Evolutionary conservation across 768 basidiomycete genomes (phyloP), one percentile per base, ranked within the genome.

Genomic region (Phaffia tasmanica): DNA sequence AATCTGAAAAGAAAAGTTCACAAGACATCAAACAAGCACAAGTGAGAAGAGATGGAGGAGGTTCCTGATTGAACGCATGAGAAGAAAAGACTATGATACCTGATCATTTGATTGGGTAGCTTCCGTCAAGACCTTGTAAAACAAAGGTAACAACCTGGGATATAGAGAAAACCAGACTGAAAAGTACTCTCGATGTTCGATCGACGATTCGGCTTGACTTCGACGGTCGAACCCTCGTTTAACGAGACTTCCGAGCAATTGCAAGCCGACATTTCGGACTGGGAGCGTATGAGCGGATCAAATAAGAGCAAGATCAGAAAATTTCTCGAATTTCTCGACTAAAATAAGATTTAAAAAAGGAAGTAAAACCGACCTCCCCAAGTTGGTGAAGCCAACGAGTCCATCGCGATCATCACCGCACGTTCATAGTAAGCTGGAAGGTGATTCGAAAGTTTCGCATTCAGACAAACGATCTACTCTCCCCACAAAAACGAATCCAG

Each of bases 201-300:
- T 29, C 19, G 59, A 47, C 21, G 49, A 19, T 42, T 35, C 46
- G n/a, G 50, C 62, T 53, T 63, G 62, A 55, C 62, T 63, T 32
- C 50, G 61, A 16, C 42, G 46, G 59, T 59, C 60, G 46, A 67
- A 67, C 2, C 57, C 65, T 19, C 57, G 54, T n/a, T 59, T 51
- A 18, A 67, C 65, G 21, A 67, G 65, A 6, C 51, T 55, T n/a
- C 65, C 65, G 35, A 67, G 61, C n/a, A 67, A 58, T 42, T 60
- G 65, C 11, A 67, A 47, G 7, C 65, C 65, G 16, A 67, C 65
- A 48, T 67, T 67, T 18, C 65, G 65, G 1, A 67, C 65, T 60
- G n/a, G 9, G 46, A 42, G 5, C 29, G 53, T 53, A 11, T 42
- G 35, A 11, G 11, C 35, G 11, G 11, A 11, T 42, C 35, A 46